Base-by-base conservation (phyloP, 176 grass and related monocot genomes). In the Aegilops longissima region DNA sequence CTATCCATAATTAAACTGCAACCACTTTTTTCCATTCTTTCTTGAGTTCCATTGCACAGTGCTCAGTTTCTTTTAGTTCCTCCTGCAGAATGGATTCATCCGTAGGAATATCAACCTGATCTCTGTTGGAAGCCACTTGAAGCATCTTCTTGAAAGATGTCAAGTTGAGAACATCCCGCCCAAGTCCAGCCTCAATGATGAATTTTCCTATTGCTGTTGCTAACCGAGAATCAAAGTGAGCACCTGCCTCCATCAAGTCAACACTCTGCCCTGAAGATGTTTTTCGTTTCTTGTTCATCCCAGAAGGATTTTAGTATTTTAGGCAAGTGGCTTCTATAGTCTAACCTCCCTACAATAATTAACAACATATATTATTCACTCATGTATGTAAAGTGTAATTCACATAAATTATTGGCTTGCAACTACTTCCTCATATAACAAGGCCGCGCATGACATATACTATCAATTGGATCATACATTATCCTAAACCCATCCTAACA, bases 1-100 rank as follows among this genome's bases (percentile, higher is more conserved):
- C 61, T 87, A 86, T 98, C 84, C 18, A 98, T 77, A 69, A 98
- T 76, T 52, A 98, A 82, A 66, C 78, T 92, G 67, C 90, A 98
- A 29, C 96, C 88, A 61, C 62, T 90, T 82, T 8, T 33, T 42
- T 62, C 96, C 96, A 98, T 30, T 76, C 89, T 12, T 86, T 29
- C 80, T 72, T 95, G 80, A 95, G 49, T 85, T 58, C 44, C 56
- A 84, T 89, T 75, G 82, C 86, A 74, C 27, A 63, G 8, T 30
- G 56, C 31, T 87, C 39, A 85, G 90, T 79, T 87, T 95, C 91
- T 52, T 20, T 78, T 27, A 92, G 66, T 65, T 98, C 85, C 39
- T 92, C 65, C 54, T 98, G 88, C 23, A 98, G 47, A 82, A 98
- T 91, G 58, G 56, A 65, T 11, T 92, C 90, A 47, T 87, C 85